A percentile compares a stretch with the other conserved stretches of the same genome.
phyloP scores from a whole-genome alignment of 148 eudicot species.

The Vaccinium darrowii region DNA sequence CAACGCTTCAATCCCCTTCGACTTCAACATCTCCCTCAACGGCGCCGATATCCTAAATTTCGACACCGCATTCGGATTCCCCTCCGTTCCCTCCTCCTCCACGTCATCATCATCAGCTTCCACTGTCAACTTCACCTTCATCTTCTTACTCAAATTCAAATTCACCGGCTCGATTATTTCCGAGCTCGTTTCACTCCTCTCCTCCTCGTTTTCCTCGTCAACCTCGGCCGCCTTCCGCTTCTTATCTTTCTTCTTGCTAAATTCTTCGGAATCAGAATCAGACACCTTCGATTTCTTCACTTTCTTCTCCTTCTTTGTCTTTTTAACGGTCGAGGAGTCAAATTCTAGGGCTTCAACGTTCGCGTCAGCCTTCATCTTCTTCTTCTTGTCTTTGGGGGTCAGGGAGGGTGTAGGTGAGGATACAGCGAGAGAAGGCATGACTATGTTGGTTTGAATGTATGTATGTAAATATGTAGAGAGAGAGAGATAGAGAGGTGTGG shows the following conservation, averaged over 20 bases:
- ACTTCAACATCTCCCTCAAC: constrained; percentile 53
- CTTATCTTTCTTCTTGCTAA: constrained; percentile 43
- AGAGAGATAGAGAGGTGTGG: background rate
- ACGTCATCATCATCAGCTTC: constrained; percentile 28
- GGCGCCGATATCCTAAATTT: constrained; percentile 74
- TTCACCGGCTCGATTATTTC: constrained; percentile 45
- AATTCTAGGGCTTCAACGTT: constrained; percentile 12
- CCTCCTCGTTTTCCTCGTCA: constrained; percentile 20
- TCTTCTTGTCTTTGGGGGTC: constrained; percentile 29
- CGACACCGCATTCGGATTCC: constrained; percentile 52
- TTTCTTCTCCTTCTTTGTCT: constrained; percentile 33
- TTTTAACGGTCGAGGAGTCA: constrained; percentile 18
- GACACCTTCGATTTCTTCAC: constrained; percentile 15
- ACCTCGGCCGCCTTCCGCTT: constrained; percentile 50
- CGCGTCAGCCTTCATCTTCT: constrained; percentile 32
- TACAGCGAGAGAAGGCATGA: constrained; percentile 47
- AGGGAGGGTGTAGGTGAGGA: background rate
- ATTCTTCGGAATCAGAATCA: constrained; percentile 24
- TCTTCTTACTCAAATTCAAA: constrained; percentile 42
- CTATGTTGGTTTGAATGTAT: background rate
- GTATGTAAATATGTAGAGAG: background rate
- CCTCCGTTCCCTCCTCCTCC: constrained; percentile 5
- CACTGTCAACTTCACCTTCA: constrained; percentile 30
- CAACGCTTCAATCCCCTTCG: constrained; percentile 71
- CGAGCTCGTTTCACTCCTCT: constrained; percentile 45